Percentiles rank a stretch among this genome's conserved stretches.
phyloP scores from a whole-genome alignment of 1,139 yeast species.

The Magnusiomyces suaveolens region DNA sequence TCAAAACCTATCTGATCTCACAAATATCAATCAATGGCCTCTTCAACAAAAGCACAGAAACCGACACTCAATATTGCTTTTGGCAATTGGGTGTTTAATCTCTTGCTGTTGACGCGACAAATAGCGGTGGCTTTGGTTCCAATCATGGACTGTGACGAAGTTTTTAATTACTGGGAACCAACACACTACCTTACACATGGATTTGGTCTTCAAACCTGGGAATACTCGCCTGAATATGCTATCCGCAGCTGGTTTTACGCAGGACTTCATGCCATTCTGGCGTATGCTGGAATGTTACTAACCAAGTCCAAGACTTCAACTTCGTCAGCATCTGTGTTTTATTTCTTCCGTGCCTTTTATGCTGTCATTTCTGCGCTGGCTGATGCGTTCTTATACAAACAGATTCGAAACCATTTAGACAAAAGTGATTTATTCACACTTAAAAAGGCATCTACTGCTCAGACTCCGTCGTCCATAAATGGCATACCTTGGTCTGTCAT shows the following conservation, averaged over 20 bases:
- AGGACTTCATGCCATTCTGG: constrained; percentile 29
- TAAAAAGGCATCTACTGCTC: too few relatives aligned
- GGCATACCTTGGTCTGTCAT: too few relatives aligned
- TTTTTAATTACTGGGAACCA: constrained; percentile 88
- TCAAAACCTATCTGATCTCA: too few relatives aligned
- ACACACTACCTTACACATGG: constrained; percentile 65
- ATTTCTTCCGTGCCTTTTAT: constrained; percentile 45
- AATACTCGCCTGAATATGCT: constrained; percentile 83
- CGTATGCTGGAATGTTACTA: constrained; percentile 14
- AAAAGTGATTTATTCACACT: background rate
- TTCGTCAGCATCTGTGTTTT: constrained; percentile 28
- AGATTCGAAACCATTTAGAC: constrained; percentile 35
- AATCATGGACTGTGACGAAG: constrained; percentile 81
- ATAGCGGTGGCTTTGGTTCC: constrained; percentile 49
- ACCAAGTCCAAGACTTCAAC: background rate
- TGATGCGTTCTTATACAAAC: constrained; percentile 43
- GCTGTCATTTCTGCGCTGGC: constrained; percentile 45
- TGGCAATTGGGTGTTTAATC: background rate
- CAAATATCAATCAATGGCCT: too few relatives aligned
- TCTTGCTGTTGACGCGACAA: constrained; percentile 32
- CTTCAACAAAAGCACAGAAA: background rate
- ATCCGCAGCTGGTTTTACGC: constrained; percentile 76
- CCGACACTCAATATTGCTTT: background rate
- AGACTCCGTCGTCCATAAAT: too few relatives aligned
- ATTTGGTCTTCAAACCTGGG: constrained; percentile 95